Percentiles rank a stretch among this genome's conserved stretches.
Conservation (phyloP, 1,139 yeast genomes). For the Taiozyma sp. region DNA sequence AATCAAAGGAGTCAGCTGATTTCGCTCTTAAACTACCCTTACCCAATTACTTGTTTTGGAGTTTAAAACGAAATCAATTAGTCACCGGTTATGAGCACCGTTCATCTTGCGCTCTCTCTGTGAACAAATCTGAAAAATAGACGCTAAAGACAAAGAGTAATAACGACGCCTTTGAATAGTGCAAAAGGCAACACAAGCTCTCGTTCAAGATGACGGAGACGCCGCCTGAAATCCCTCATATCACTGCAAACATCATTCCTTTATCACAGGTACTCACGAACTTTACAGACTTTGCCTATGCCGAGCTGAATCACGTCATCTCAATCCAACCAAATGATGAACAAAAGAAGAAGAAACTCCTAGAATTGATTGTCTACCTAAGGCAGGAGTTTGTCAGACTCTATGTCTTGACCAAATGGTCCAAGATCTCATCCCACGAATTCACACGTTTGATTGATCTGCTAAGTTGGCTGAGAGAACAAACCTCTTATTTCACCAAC, state of each 20-base stretch:
- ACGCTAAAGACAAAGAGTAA: background rate
- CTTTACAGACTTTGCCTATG: slow-evolving; percentile 59
- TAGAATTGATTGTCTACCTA: slow-evolving; percentile 62
- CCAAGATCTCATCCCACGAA: slow-evolving; percentile 58
- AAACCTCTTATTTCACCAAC: slow-evolving; percentile 63
- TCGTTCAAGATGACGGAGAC: background rate
- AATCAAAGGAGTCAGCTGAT: too few species aligned
- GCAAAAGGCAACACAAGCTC: background rate
- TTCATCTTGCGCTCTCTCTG: background rate
- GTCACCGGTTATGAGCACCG: background rate
- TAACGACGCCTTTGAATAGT: background rate
- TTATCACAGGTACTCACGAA: slow-evolving; percentile 53
- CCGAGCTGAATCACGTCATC: slow-evolving; percentile 57
- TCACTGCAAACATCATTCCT: slow-evolving; percentile 67
- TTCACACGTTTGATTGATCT: slow-evolving; percentile 76
- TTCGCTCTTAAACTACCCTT: too few species aligned
- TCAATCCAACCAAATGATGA: slow-evolving; percentile 59
- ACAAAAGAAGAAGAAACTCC: slow-evolving; percentile 59
- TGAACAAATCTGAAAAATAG: background rate
- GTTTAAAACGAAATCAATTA: too few species aligned
- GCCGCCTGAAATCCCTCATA: slow-evolving; percentile 53
- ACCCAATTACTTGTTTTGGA: too few species aligned
- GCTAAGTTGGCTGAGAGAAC: slow-evolving; percentile 83
- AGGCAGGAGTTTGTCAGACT: slow-evolving; percentile 81
- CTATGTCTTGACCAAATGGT: slow-evolving; percentile 87